Evolutionary conservation across 2,329 filamentous ascomycete species (phyloP).

Genomic region (Trichoderma koningiopsis): DNA sequence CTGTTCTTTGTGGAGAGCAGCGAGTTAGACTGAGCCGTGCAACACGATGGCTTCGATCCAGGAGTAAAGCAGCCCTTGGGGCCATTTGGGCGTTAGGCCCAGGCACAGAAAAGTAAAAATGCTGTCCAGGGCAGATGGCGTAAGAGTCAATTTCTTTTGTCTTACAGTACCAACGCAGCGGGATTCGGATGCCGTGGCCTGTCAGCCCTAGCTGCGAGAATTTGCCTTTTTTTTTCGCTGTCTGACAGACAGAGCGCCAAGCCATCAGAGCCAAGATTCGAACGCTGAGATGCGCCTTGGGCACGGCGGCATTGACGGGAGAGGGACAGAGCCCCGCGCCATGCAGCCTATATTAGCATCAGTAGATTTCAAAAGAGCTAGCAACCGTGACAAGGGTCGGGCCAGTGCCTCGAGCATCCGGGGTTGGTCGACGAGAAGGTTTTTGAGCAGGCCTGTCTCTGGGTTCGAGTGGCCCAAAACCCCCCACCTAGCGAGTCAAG

Average conservation of each 20-base stretch:
- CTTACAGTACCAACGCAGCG: neutral
- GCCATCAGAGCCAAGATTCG: neutral
- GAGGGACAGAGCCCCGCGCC: neutral
- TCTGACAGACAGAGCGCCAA: constrained; percentile 13
- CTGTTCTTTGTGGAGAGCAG: neutral
- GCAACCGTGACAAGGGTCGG: neutral
- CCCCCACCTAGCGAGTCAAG: constrained; percentile 20
- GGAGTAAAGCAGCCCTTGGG: neutral
- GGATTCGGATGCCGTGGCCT: constrained; percentile 6
- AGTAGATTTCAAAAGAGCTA: neutral
- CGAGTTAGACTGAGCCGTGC: neutral
- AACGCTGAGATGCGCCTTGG: neutral
- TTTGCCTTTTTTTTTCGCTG: neutral
- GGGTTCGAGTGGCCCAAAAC: neutral
- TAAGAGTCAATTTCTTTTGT: neutral
- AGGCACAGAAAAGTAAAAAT: neutral
- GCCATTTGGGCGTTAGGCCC: neutral
- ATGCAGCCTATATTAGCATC: neutral
- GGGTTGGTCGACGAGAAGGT: neutral
- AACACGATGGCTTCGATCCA: neutral
- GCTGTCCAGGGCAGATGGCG: neutral
- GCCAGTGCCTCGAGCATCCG: neutral
- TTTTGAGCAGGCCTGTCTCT: neutral
- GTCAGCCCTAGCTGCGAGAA: constrained; percentile 14
- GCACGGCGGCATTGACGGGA: neutral